phyloP scores from a whole-genome alignment of 2,329 filamentous ascomycete species.

The Harringtonia aguacate region DNA sequence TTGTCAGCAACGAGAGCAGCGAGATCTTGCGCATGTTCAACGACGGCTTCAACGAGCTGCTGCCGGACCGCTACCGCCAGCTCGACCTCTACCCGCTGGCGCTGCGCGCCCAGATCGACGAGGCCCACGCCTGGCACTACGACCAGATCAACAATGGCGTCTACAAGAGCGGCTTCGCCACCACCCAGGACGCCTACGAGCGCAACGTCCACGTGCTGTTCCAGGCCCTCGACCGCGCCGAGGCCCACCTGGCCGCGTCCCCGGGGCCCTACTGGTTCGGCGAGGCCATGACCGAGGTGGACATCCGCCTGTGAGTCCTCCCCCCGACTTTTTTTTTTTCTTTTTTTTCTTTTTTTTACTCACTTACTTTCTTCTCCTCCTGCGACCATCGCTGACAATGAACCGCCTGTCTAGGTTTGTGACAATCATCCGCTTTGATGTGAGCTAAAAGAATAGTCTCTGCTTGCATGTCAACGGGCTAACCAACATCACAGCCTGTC shows the following conservation, averaged over 20 bases:
- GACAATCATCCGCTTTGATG: constrained; percentile 63
- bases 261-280: constrained; percentile 67
- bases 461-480: neutral
- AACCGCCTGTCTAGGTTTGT: constrained; percentile 37
- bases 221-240: constrained; percentile 62
- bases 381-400: neutral
- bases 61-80: constrained; percentile 47
- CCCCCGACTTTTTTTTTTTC: constrained; percentile 7
- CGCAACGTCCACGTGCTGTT: constrained; percentile 62
- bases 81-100: constrained; percentile 58
- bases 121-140: constrained; percentile 73
- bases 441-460: constrained; percentile 13
- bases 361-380: neutral
- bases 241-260: constrained; percentile 49
- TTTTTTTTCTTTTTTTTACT: neutral
- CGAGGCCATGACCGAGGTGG: constrained; percentile 64
- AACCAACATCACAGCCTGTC: constrained; percentile 35
- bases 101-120: constrained; percentile 61
- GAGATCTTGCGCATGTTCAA: constrained; percentile 92
- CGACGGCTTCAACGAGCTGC: constrained; percentile 63
- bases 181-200: constrained; percentile 73
- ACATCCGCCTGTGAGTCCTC: constrained; percentile 55
- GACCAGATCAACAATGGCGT: constrained; percentile 61
- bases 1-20: constrained; percentile 85
- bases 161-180: constrained; percentile 74